Conservation (phyloP, 768 basidiomycete genomes). For the Plicaturopsis crispa region DNA sequence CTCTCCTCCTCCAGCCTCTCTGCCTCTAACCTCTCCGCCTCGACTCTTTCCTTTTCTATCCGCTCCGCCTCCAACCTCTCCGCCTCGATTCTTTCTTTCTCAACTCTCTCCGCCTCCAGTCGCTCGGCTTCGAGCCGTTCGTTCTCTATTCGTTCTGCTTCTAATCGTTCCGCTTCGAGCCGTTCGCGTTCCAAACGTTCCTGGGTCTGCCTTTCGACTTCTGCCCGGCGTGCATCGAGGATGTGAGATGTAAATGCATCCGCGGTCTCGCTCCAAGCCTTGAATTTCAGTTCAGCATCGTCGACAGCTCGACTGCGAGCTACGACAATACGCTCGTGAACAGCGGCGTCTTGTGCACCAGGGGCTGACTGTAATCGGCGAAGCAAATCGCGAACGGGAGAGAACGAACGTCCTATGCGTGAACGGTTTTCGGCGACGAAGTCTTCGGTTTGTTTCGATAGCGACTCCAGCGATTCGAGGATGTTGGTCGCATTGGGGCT, state of each 20-base stretch:
- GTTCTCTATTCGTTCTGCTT: conserved; percentile 19
- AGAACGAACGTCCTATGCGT: conserved; percentile 38
- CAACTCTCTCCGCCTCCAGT: conserved; percentile 18
- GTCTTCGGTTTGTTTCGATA: conserved; percentile 29
- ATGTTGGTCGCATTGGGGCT: conserved; percentile 15
- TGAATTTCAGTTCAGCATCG: conserved; percentile 40
- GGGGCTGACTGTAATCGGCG: conserved; percentile 46
- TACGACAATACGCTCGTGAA: conserved; percentile 40
- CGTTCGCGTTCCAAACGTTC: conserved; percentile 26
- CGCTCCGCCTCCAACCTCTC: conserved; percentile 18
- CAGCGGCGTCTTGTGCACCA: conserved; percentile 30
- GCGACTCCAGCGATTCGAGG: conserved; percentile 24
- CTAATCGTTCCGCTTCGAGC: conserved; percentile 23
- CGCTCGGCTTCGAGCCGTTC: conserved; percentile 17
- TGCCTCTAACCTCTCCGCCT: conserved; percentile 25
- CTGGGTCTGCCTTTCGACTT: conserved; percentile 31
- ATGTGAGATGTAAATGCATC: conserved; percentile 32
- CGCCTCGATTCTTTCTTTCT: conserved; percentile 9
- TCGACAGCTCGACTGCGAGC: conserved; percentile 43
- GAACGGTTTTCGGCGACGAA: conserved; percentile 25
- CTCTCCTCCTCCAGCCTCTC: conserved; percentile 24
- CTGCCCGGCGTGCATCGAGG: conserved; percentile 32
- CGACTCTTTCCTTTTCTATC: conserved; percentile 17
- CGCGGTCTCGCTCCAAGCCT: conserved; percentile 39
- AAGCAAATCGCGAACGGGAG: conserved; percentile 46